Conservation (phyloP, 2,329 filamentous ascomycete genomes). For the Tothia fuscella region DNA sequence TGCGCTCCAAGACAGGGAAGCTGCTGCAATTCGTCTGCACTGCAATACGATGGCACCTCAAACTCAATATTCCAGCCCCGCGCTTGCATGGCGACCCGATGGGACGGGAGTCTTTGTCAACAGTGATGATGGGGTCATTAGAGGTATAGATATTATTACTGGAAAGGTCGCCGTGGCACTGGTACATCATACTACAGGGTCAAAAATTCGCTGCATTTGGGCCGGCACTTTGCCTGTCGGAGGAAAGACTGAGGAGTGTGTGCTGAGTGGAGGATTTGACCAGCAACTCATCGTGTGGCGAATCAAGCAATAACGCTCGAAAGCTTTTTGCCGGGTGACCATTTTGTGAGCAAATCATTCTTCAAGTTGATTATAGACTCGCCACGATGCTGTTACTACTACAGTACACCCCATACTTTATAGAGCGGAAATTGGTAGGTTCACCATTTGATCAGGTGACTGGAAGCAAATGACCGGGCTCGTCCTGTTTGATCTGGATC, state of each 20-base stretch:
- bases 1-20: slow-evolving; percentile 42
- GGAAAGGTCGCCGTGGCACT: slow-evolving; percentile 44
- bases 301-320: no score
- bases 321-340: no score
- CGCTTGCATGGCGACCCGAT: slow-evolving; percentile 49
- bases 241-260: slow-evolving; percentile 33
- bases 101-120: slow-evolving; percentile 53
- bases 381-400: no score
- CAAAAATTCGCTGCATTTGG: slow-evolving; percentile 48
- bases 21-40: slow-evolving; percentile 48
- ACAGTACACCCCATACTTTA: no score
- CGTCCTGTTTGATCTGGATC: no score
- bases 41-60: slow-evolving; percentile 50
- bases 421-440: no score
- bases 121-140: slow-evolving; percentile 50
- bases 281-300: slow-evolving; percentile 48
- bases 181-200: slow-evolving; percentile 43
- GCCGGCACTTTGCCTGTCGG: slow-evolving; percentile 32
- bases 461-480: no score
- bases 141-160: slow-evolving; percentile 46
- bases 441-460: no score
- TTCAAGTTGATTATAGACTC: no score
- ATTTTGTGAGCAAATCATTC: no score
- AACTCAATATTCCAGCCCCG: slow-evolving; percentile 50
- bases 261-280: slow-evolving; percentile 55